Evolutionary conservation across 106 monocot genomes (phyloP).

Genomic region (Dendrobium catenatum): DNA sequence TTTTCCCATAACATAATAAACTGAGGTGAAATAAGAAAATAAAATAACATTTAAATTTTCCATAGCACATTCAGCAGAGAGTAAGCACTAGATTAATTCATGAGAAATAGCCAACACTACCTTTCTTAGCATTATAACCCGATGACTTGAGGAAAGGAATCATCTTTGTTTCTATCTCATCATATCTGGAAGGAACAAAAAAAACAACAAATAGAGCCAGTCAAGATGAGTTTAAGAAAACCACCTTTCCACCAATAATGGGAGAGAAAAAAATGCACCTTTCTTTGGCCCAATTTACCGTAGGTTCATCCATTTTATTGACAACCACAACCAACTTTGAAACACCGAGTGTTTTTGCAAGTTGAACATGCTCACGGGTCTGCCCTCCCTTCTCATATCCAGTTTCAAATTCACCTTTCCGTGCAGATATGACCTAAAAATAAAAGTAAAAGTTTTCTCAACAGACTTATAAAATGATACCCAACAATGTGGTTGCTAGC

Average conservation of each 20-base stretch:
- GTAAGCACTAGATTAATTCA: neutral
- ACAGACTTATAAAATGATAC: neutral
- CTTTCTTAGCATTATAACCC: conserved; percentile 93
- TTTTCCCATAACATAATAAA: neutral
- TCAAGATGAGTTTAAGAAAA: neutral
- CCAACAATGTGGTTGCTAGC: neutral
- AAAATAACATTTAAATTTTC: neutral
- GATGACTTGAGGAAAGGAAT: conserved; percentile 70
- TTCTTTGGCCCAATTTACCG: conserved; percentile 86
- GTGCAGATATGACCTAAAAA: conserved; percentile 88
- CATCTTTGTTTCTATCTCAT: conserved; percentile 96
- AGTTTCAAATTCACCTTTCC: conserved; percentile 99
- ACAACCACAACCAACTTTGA: conserved; percentile 86
- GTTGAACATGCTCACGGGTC: conserved; percentile 88
- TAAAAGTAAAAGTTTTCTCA: neutral
- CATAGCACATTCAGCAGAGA: neutral
- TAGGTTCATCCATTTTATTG: conserved; percentile 98
- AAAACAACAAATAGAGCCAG: neutral
- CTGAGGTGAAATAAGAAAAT: neutral
- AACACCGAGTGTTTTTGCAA: conserved; percentile 95
- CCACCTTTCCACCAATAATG: neutral
- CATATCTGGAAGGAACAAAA: conserved; percentile 41
- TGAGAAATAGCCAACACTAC: conserved; percentile 15
- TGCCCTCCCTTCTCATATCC: conserved; percentile 97
- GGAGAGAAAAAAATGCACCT: conserved; percentile 30